Conservation (phyloP, 129 eudicot genomes). For the Centella asiatica region DNA sequence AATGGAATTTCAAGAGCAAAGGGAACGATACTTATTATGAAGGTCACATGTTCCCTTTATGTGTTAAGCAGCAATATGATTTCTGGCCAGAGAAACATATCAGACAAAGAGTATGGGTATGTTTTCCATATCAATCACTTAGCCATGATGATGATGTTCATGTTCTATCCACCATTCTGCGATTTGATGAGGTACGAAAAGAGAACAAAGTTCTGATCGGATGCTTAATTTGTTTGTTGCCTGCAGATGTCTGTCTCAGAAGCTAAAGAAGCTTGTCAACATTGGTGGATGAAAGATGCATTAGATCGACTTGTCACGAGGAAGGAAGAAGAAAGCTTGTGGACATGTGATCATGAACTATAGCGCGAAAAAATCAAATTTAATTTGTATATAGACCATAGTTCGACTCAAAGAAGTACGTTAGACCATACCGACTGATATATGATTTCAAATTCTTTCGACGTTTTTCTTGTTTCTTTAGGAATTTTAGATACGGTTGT, state of each 20-base stretch:
- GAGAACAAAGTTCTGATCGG: background rate
- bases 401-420: background rate
- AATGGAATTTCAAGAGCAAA: conserved; percentile 68
- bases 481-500: background rate
- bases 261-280: conserved; percentile 71
- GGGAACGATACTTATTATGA: conserved; percentile 34
- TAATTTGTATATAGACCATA: background rate
- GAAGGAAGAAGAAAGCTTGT: no score
- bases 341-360: background rate
- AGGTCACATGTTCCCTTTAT: conserved; percentile 73
- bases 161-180: no score
- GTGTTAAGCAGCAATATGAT: conserved; percentile 54
- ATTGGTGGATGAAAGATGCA: conserved; percentile 86
- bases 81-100: conserved; percentile 75
- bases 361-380: background rate
- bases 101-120: conserved; percentile 79
- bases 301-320: conserved; percentile 38
- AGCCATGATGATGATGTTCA: no score
- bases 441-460: background rate
- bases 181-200: background rate
- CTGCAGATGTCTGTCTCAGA: conserved; percentile 58
- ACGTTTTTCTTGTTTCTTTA: background rate
- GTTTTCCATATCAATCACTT: background rate
- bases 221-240: background rate
- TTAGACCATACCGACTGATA: no score